Base-by-base conservation (phyloP, 176 grass and related monocot species). In the Lolium rigidum region DNA sequence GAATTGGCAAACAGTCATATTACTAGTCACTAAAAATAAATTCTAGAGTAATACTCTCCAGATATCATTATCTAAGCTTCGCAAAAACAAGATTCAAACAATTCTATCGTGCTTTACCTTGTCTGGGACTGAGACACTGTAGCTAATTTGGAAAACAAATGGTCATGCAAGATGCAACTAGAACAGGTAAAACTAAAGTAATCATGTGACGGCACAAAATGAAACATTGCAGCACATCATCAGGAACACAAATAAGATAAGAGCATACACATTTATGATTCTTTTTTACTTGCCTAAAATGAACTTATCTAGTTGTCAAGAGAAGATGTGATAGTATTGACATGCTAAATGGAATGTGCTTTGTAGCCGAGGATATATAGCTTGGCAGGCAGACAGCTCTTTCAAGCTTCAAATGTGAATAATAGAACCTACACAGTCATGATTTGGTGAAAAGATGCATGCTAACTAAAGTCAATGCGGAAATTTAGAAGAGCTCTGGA, bases 81-180 rank as follows among this genome's bases (percentile, higher is more conserved):
- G 3, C n/a, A 3, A 41, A 48, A 48, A 20, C 13, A 89, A 76
- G 67, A 28, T 77, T 73, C 58, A 86, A 61, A 64, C 35, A 68
- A 20, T 9, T 67, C 17, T 18, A 47, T 35, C 21, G 50, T 58
- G 50, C 14, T 73, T 78, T 43, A n/a, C 20, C n/a, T 59, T 54
- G 28, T 16, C 10, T 26, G 18, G 17, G 52, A 60, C 6, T 7
- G 14, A 14, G 5, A 43, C 24, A 74, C 12, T 25, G 8, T 35
- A 68, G 47, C 11, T 55, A 55, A 18, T 82, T 69, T 12, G n/a
- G 12, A 80, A 81, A 82, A 54, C 31, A 82, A 82, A 82, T 55
- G 31, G 38, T 10, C 65, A 70, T 15, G 48, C 41, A 50, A 79
- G n/a, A 66, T 63, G 43, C 41, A 49, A 80, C 43, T 80, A 49